Evolutionary conservation across 306 rosid species (phyloP), one percentile per base, ranked within the genome.

Genomic region (Cicer bijugum): DNA sequence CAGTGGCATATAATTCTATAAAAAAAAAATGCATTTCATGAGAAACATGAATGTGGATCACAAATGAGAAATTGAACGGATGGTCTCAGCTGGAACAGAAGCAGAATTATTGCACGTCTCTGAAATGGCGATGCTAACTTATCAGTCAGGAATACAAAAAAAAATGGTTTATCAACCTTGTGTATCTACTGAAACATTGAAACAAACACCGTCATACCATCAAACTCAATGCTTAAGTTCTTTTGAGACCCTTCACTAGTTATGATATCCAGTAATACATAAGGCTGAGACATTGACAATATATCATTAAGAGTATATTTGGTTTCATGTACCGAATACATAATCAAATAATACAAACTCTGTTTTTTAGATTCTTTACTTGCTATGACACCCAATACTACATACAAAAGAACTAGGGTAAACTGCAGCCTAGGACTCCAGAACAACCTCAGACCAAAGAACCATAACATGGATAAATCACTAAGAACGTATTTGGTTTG

Each of bases 341-440:
- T 19, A 46, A 45, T 48, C 45, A 50, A 46, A 23, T 37, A 55
- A 63, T 53, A 35, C 62, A 55, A 28, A 64, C 12, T 17, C 28
- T 4, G 46, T 46, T 65, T 35, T 77, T 58, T 66, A 7, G 17
- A 58, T 9, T 14, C 43, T 28, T 38, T 37, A 14, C 74, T n/a
- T 6, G 68, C 74, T 44, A 56, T 37, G 23, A 56, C 50, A 19
- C 23, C n/a, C 43, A 23, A 11, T 45, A 55, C 69, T 43, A 12
- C 62, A 53, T 64, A 47, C 28, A 40, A 67, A 53, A 63, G 8
- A 78, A 62, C 58, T 62, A 9, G 3, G 12, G 42, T 7, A 77
- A 17, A 69, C 58, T 56, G 52, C 47, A 9, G 40, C 53, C 50
- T 37, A 47, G 3, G 61, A 78, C 72, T 77, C 58, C 48, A 78